Evolutionary conservation across 352 stramenopile species (phyloP), one percentile per base, ranked within the genome.

Genomic region (Globisporangium nodosum): DNA sequence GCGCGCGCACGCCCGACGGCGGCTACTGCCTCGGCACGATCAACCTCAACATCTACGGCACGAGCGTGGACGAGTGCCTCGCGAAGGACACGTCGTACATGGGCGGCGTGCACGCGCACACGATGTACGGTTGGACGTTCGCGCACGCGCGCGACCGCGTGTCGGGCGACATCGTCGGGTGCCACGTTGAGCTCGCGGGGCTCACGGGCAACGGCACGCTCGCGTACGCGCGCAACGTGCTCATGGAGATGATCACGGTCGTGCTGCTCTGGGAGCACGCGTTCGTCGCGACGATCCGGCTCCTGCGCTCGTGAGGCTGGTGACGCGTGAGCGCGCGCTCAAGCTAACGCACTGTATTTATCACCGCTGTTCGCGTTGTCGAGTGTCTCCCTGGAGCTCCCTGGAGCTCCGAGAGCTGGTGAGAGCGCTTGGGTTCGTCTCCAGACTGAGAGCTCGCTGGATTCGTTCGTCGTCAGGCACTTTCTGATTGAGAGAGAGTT

Each of bases 241-340:
- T 71, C 60, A 69, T 74, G 60, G 68, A 74, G 49, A 70, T 74
- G 53, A 39, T 74, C 60, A 65, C 64, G 27, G 58, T 68, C 37
- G 63, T 54, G 57, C 54, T 74, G 58, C 61, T 70, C 12, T 74
- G 68, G 68, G 68, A 74, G 45, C 63, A 66, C 48, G 52, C 60
- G 27, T 56, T 65, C 24, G 64, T 71, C 1, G 60, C 49, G 0
- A 55, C 56, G 8, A 68, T 71, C 37, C 54, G 56, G 12, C 48
- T 50, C n/a, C 55, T 71, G 46, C 52, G 46, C 31, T 31, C 33
- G 35, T 64, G 58, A 64, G 31, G 31, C 31, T 9, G 31, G 31
- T 2, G 5, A 37, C 5, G 5, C 31, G 31, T 6, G 31, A 35
- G 31, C 31, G 31, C 31, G 31, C 31, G 31, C 31, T 37, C 21